Conservation (phyloP, 116 monocot species). For the Zostera marina region DNA sequence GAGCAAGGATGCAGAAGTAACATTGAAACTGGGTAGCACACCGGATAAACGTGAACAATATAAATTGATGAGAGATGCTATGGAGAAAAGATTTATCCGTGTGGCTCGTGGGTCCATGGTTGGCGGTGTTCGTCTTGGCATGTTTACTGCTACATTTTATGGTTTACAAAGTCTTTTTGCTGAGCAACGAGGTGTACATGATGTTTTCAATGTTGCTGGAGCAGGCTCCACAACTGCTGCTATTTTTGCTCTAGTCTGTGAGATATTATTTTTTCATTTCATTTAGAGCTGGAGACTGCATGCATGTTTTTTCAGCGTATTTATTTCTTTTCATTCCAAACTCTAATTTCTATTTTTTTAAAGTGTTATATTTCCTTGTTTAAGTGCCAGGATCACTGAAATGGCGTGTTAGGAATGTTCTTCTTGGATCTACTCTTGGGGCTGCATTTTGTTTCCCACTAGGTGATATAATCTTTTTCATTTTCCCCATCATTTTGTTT, state of each 20-base stretch:
- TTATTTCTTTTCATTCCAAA: background rate
- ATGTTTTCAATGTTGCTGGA: slow-evolving; percentile 78
- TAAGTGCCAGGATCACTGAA: slow-evolving; percentile 75
- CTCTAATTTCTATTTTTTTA: background rate
- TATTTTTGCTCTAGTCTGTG: slow-evolving; percentile 76
- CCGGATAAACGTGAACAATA: slow-evolving; percentile 86
- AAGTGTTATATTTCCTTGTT: slow-evolving; percentile 1
- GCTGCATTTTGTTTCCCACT: slow-evolving; percentile 91
- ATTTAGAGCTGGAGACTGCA: too few species aligned
- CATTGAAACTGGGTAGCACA: slow-evolving; percentile 93
- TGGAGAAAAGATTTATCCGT: slow-evolving; percentile 88
- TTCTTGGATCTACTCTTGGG: slow-evolving; percentile 76
- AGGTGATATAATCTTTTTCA: slow-evolving; percentile 21
- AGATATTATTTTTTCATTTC: slow-evolving; percentile 12
- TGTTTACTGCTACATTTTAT: slow-evolving; percentile 75
- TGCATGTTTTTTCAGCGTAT: too few species aligned
- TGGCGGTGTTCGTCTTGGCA: slow-evolving; percentile 86
- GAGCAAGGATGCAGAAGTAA: slow-evolving; percentile 98
- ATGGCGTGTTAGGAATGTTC: slow-evolving; percentile 86
- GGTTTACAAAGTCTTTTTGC: slow-evolving; percentile 71
- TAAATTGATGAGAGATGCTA: slow-evolving; percentile 93
- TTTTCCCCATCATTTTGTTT: background rate
- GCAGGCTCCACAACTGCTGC: slow-evolving; percentile 96
- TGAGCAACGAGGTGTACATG: slow-evolving; percentile 68
- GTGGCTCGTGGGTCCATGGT: slow-evolving; percentile 74